Conservation (phyloP, 176 grass and related monocot species). For the Eragrostis curvula region DNA sequence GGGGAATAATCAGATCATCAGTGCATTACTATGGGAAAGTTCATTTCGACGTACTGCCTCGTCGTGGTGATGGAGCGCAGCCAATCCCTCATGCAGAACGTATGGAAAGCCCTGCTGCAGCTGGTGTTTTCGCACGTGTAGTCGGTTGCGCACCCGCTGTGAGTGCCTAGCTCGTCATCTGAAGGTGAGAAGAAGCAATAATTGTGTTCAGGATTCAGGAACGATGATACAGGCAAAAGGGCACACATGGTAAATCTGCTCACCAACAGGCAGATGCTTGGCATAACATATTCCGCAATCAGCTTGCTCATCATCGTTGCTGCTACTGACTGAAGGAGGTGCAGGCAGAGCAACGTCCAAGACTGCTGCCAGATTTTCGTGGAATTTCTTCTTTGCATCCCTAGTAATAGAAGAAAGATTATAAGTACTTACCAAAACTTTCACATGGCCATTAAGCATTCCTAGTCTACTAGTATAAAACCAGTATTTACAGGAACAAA, state of each 20-base stretch:
- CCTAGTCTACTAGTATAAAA: not conserved
- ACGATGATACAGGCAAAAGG: not conserved
- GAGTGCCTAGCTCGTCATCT: constrained; percentile 75
- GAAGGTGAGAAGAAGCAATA: constrained; percentile 24
- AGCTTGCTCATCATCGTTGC: constrained; percentile 53
- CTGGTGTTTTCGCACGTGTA: constrained; percentile 71
- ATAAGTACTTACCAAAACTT: not conserved
- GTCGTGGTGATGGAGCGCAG: constrained; percentile 77
- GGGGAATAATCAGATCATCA: too few species aligned
- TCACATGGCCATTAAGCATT: not conserved
- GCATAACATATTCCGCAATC: constrained; percentile 94
- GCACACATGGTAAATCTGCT: not conserved
- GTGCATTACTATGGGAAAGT: not conserved
- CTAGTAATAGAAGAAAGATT: constrained; percentile 13
- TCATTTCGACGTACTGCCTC: constrained; percentile 71
- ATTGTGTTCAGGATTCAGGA: constrained; percentile 11
- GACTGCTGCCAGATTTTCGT: constrained; percentile 65
- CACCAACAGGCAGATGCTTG: constrained; percentile 70
- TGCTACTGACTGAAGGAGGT: constrained; percentile 40
- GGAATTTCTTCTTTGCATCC: constrained; percentile 54
- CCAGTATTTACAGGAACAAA: not conserved
- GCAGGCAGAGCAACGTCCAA: constrained; percentile 57
- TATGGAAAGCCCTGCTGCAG: constrained; percentile 79
- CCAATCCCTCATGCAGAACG: constrained; percentile 79
- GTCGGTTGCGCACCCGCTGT: constrained; percentile 65